Evolutionary conservation across 305 asterid genomes (phyloP).

Genomic region (Fraxinus paxiana): DNA sequence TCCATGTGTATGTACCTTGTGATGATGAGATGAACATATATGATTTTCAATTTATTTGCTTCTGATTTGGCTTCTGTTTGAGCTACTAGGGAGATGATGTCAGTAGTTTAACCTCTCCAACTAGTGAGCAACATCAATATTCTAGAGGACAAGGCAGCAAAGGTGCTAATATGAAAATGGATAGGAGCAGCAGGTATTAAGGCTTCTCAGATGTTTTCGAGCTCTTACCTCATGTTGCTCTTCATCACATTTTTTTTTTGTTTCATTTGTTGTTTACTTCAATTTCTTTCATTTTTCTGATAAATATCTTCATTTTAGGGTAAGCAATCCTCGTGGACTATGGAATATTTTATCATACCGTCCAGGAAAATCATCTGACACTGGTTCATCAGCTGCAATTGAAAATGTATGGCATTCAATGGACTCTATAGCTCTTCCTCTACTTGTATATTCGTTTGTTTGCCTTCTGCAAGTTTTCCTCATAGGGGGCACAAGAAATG

Average conservation of each 20-base stretch:
- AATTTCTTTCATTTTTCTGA: constrained; percentile 9
- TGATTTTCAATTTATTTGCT: constrained; percentile 11
- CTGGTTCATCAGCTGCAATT: constrained; percentile 39
- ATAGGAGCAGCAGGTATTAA: constrained; percentile 53
- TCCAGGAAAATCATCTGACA: constrained; percentile 46
- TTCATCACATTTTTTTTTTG: background rate
- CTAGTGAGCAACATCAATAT: constrained; percentile 38
- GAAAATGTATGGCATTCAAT: constrained; percentile 44
- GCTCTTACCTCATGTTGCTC: background rate
- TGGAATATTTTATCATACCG: constrained; percentile 60
- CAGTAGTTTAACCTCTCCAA: constrained; percentile 42
- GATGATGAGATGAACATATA: background rate
- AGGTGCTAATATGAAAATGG: constrained; percentile 38
- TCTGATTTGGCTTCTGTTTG: constrained; percentile 24
- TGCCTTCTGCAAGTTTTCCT: constrained; percentile 18
- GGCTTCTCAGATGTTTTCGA: constrained; percentile 17
- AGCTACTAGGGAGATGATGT: constrained; percentile 55
- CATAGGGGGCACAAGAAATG: background rate
- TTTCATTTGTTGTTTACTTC: constrained; percentile 17
- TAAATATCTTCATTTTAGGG: constrained; percentile 30
- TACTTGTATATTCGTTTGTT: constrained; percentile 18
- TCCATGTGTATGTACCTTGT: constrained; percentile 1
- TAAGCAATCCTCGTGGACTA: constrained; percentile 55
- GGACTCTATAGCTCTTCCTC: constrained; percentile 16
- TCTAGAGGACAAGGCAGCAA: constrained; percentile 36